These are phyloP conservation scores for Cucurbita ficifolia DNA, from an alignment of 306 rosid genomes.

Conservation along the genomic window DNA sequence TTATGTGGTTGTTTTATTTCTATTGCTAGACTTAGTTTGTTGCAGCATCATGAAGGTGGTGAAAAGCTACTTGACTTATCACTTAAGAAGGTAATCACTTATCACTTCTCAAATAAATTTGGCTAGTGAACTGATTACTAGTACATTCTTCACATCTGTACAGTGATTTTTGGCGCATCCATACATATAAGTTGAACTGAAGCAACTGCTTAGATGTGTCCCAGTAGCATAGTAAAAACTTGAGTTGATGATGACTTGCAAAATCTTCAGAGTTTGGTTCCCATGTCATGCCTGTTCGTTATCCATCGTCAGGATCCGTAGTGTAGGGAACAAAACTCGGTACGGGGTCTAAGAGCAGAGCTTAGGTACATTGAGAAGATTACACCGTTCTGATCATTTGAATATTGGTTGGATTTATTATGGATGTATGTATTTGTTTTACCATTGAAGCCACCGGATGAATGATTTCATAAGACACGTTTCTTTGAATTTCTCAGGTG, in stretches of 20 bases:
- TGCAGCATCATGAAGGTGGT: background rate
- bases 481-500: background rate
- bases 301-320: background rate
- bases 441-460: background rate
- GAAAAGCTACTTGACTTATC: background rate
- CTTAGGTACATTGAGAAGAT: background rate
- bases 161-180: background rate
- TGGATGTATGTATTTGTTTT: background rate
- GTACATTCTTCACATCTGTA: background rate
- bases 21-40: background rate
- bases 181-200: background rate
- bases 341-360: background rate
- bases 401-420: background rate
- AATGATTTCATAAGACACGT: background rate
- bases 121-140: background rate
- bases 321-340: background rate
- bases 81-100: background rate
- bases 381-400: background rate
- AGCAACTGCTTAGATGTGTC: background rate
- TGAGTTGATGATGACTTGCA: background rate
- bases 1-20: background rate
- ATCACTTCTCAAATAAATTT: background rate
- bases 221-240: background rate
- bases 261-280: background rate
- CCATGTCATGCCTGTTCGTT: background rate